A percentile compares a stretch with the other conserved stretches of the same genome.
Evolutionary conservation across 768 basidiomycete genomes (phyloP).

Genomic region (Boletus huronensis): DNA sequence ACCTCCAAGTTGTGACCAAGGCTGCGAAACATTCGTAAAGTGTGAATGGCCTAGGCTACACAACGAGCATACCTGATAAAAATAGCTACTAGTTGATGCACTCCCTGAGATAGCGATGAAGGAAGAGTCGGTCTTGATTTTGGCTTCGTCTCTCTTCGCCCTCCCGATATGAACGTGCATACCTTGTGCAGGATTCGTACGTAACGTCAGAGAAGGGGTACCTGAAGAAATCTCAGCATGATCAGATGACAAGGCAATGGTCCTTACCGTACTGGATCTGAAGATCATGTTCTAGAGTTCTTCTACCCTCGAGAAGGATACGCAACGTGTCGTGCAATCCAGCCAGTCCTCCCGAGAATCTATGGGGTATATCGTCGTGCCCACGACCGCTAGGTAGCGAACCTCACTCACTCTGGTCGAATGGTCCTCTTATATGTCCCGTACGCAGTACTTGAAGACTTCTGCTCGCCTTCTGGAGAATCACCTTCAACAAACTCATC

Average conservation of each 20-base stretch:
- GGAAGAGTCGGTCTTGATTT: conserved; percentile 41
- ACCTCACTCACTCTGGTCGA: conserved; percentile 55
- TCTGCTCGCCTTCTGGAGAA: conserved; percentile 12
- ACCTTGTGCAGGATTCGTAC: conserved; percentile 64
- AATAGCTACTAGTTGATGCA: conserved; percentile 63
- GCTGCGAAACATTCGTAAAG: conserved; percentile 36
- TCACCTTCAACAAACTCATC: conserved; percentile 27
- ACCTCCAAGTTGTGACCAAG: conserved; percentile 74
- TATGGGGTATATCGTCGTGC: conserved; percentile 21
- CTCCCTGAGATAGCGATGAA: conserved; percentile 64
- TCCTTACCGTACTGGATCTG: conserved; percentile 52
- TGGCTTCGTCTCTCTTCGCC: conserved; percentile 57
- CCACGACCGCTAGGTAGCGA: background rate
- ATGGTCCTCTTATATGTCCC: conserved; percentile 51
- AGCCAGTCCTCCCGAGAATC: conserved; percentile 58
- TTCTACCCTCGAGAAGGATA: conserved; percentile 43
- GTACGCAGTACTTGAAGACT: conserved; percentile 23
- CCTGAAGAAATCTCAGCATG: conserved; percentile 38
- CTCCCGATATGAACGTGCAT: conserved; percentile 72
- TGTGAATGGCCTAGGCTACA: background rate
- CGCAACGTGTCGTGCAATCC: conserved; percentile 47
- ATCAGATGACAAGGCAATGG: background rate
- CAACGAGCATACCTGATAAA: conserved; percentile 48
- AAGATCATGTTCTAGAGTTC: conserved; percentile 51
- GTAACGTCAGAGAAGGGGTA: conserved; percentile 69